These are phyloP conservation scores for Spizellomyces sp. DNA, from an alignment of 192 early-diverging fungal genomes.

Conservation along the genomic window DNA sequence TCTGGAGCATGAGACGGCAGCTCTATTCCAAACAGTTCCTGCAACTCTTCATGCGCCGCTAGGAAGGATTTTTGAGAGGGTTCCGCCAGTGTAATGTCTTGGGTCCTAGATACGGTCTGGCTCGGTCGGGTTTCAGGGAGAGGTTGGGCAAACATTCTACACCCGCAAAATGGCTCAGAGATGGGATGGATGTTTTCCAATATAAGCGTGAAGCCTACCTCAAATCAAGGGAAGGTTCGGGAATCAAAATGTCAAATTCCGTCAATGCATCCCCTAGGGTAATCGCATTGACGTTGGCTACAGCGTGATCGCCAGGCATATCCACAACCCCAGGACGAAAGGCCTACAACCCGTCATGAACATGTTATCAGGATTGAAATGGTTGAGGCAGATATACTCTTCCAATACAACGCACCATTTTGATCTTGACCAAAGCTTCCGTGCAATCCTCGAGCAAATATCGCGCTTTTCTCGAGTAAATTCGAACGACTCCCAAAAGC, in stretches of 20 bases:
- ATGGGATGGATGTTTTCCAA: background rate
- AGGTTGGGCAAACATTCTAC: background rate
- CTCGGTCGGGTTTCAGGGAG: slow-evolving; percentile 15
- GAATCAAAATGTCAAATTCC: slow-evolving; percentile 90
- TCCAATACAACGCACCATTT: slow-evolving; percentile 67
- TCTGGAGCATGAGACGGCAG: background rate
- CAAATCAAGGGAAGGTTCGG: slow-evolving; percentile 61
- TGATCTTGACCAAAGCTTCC: slow-evolving; percentile 93
- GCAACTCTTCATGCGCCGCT: slow-evolving; percentile 21
- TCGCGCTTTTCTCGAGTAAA: slow-evolving; percentile 94
- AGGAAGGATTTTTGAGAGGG: slow-evolving; percentile 18
- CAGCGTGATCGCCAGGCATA: slow-evolving; percentile 71
- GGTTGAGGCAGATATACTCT: background rate
- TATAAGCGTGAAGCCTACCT: slow-evolving; percentile 1
- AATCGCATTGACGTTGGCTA: slow-evolving; percentile 78
- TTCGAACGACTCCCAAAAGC: slow-evolving; percentile 90
- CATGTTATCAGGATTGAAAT: background rate
- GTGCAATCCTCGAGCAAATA: slow-evolving; percentile 98
- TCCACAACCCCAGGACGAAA: slow-evolving; percentile 83
- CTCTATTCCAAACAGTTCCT: slow-evolving; percentile 27
- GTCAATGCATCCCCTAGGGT: slow-evolving; percentile 85
- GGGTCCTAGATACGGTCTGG: slow-evolving; percentile 59
- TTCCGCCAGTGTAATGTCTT: slow-evolving; percentile 71
- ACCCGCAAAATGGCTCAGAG: background rate
- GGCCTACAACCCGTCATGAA: slow-evolving; percentile 51